Percentiles rank a stretch among this genome's conserved stretches.
Evolutionary conservation across 495 filamentous ascomycete species (phyloP).

Genomic region (Hypoxylon lenormandii): DNA sequence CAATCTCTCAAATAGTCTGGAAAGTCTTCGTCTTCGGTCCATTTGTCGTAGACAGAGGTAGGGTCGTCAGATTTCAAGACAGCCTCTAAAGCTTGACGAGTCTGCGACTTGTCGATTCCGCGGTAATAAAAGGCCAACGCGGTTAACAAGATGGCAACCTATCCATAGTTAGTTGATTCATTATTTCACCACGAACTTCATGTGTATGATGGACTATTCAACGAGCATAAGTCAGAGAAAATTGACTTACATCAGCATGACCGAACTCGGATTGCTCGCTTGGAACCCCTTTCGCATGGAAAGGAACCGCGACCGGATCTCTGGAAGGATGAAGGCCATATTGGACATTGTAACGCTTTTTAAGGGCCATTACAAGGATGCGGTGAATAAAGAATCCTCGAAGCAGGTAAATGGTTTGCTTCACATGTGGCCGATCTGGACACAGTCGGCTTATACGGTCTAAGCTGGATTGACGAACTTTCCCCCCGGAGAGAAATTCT

Average conservation of each 20-base stretch:
- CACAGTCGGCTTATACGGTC: constrained; percentile 41
- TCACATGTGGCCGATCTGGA: constrained; percentile 45
- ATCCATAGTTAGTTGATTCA: constrained; percentile 1
- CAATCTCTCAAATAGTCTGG: constrained; percentile 58
- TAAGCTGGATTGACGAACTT: constrained; percentile 25
- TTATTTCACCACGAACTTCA: background rate
- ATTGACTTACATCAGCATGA: constrained; percentile 58
- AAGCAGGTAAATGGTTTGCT: constrained; percentile 42
- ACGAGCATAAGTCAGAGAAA: background rate
- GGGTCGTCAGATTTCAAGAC: constrained; percentile 66
- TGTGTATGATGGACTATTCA: no score
- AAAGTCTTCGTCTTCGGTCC: constrained; percentile 53
- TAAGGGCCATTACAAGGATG: constrained; percentile 54
- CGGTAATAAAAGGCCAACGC: constrained; percentile 64
- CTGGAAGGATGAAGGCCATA: constrained; percentile 55
- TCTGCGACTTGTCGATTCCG: constrained; percentile 56
- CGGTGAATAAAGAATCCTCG: constrained; percentile 56
- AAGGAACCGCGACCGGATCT: constrained; percentile 58
- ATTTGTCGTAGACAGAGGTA: constrained; percentile 62
- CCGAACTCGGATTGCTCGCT: constrained; percentile 63
- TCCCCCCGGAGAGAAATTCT: constrained; percentile 47
- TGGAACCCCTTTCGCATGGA: constrained; percentile 65
- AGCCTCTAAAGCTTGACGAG: constrained; percentile 54
- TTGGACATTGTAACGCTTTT: constrained; percentile 58
- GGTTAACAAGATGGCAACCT: constrained; percentile 65